Conservation (phyloP, 2,329 filamentous ascomycete species). For the Myrmaecium sp. region DNA sequence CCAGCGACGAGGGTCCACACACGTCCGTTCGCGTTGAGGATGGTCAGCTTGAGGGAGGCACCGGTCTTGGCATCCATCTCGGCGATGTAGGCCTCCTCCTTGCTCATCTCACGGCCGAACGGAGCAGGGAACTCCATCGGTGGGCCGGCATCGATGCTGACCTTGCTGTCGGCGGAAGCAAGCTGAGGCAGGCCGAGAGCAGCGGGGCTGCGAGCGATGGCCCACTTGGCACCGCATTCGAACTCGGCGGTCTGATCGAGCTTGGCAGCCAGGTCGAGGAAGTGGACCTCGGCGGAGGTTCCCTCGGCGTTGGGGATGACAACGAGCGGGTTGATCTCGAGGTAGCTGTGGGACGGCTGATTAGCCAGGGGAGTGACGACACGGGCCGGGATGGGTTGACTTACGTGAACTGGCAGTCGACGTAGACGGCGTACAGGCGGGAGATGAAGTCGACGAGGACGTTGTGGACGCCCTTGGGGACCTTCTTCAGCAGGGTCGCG, state of each 20-base stretch:
- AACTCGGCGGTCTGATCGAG: slow-evolving; percentile 98
- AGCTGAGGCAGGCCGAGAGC: slow-evolving; percentile 68
- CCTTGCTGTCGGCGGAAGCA: slow-evolving; percentile 46
- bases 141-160: slow-evolving; percentile 89
- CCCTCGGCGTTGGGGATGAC: slow-evolving; percentile 87
- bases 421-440: slow-evolving; percentile 93
- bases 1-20: slow-evolving; percentile 97
- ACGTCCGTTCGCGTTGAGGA: slow-evolving; percentile 79
- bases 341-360: slow-evolving; percentile 41
- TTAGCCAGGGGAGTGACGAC: slow-evolving; percentile 7
- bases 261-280: slow-evolving; percentile 97
- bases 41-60: slow-evolving; percentile 94
- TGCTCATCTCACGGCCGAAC: slow-evolving; percentile 94
- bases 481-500: slow-evolving; percentile 68
- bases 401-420: slow-evolving; percentile 94
- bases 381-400: slow-evolving; percentile 5
- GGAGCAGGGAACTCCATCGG: slow-evolving; percentile 98
- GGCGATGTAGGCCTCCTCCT: slow-evolving; percentile 98
- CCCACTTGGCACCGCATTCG: slow-evolving; percentile 98
- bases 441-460: slow-evolving; percentile 99
- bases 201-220: slow-evolving; percentile 76
- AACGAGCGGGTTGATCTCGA: slow-evolving; percentile 98
- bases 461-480: slow-evolving; percentile 90
- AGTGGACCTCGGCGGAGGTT: slow-evolving; percentile 89
- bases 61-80: slow-evolving; percentile 99